Evolutionary conservation across 1,284 basidiomycete species (phyloP), one percentile per base, ranked within the genome.

Genomic region (Pseudozyma thailandica): DNA sequence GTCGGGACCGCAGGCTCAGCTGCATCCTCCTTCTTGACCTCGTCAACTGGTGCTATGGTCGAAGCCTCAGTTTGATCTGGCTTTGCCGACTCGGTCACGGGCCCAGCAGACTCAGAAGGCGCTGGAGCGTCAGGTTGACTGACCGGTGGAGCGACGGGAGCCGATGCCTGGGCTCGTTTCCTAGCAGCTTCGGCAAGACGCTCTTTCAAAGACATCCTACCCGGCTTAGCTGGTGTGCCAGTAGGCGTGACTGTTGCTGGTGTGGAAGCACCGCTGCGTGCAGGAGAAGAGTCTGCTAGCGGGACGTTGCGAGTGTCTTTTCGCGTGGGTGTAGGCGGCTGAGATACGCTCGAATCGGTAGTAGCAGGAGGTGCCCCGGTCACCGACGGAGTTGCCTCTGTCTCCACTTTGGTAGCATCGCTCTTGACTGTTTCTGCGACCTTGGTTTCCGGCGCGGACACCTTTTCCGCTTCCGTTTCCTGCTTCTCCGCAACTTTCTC

Each of bases 101-200:
- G 15, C 27, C 33, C 21, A n/a, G 33, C 35, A 16, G 47, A 20
- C 2, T 50, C 51, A n/a, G 57, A 23, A 18, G 49, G 41, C 23
- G 33, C 3, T n/a, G 46, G 46, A 9, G 30, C 27, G 10, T 41
- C 18, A 16, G 33, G 33, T 18, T 50, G 62, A 30, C 44, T 46
- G 20, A 13, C 38, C 5, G 42, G 35, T 47, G 42, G 50, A 35
- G 52, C 59, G 16, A 38, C 10, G n/a, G 57, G 35, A n/a, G 37
- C 47, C 7, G 54, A 44, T 21, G 44, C 56, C 45, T 56, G 54
- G 6, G 69, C 65, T 18, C 75, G 43, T 39, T 77, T 77, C 18
- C 65, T 42, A 3, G 75, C 75, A 16, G 75, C 75, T 48, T 77
- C 75, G 0, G 73, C 74, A 1, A 77, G 53, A 13, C 75, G 64